Conservation (phyloP, 352 stramenopile genomes). For the Globisporangium spinosum region DNA sequence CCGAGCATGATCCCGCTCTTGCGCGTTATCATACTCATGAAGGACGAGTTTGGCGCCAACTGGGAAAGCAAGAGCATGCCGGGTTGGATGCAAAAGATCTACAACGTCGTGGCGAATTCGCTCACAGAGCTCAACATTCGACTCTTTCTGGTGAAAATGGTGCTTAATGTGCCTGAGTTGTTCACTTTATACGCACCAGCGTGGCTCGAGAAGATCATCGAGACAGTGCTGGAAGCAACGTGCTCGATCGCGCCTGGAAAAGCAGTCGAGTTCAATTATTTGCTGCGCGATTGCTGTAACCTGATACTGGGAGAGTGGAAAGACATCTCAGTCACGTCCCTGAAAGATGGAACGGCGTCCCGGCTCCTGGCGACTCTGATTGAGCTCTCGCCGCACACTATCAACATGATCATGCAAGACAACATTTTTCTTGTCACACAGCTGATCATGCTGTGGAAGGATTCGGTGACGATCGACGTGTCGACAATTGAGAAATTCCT, state of each 20-base stretch:
- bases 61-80: conserved; percentile 60
- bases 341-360: conserved; percentile 22
- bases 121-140: conserved; percentile 52
- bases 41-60: conserved; percentile 52
- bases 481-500: conserved; percentile 37
- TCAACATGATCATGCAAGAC: conserved; percentile 56
- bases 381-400: conserved; percentile 47
- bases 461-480: conserved; percentile 36
- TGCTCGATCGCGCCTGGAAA: conserved; percentile 18
- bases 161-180: conserved; percentile 59
- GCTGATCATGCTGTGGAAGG: conserved; percentile 58
- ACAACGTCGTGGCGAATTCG: conserved; percentile 36
- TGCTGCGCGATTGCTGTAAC: conserved; percentile 71
- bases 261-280: conserved; percentile 60
- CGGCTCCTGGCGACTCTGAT: conserved; percentile 60
- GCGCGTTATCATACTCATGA: conserved; percentile 74
- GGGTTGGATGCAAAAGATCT: conserved; percentile 79
- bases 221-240: conserved; percentile 48
- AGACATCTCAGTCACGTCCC: conserved; percentile 22
- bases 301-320: conserved; percentile 56
- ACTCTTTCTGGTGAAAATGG: conserved; percentile 67
- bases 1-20: conserved; percentile 72
- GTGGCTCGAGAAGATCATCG: conserved; percentile 56
- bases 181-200: conserved; percentile 45
- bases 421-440: conserved; percentile 59